Evolutionary conservation across 306 rosid genomes (phyloP), one percentile per base, ranked within the genome.

Genomic region (Dalbergia cultrata): DNA sequence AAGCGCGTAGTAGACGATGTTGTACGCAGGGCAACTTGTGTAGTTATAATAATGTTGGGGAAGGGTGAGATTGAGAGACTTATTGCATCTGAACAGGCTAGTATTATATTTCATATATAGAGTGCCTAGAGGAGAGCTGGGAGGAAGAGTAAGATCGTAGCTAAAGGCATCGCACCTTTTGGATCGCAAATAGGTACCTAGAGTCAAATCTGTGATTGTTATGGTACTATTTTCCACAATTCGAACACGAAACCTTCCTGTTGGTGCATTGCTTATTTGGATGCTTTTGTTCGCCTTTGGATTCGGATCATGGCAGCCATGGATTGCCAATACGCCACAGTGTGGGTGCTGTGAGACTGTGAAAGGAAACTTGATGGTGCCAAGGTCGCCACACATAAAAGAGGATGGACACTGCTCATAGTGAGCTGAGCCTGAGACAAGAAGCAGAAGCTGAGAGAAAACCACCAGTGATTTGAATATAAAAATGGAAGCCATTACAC

Each of bases 251-350:
- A 67, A 67, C 73, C n/a, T 6, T 57, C 13, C 33, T 35, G 83
- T 76, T 41, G 79, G 33, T 12, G 52, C 17, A 10, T 13, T 35
- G 26, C 5, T 70, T 19, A 75, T 16, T 68, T 68, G 74, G 61
- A 88, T 66, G 60, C 8, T 78, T 72, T 67, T 81, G 9, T 2
- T 0, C 7, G 45, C 37, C 5, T 0, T 0, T n/a, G 13, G 39
- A 65, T 47, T 2, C 0, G 6, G 26, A 8, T 22, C 1, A 5
- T 74, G 16, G 45, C 88, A 86, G 45, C 62, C 56, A 41, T 18
- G 7, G 39, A 84, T 76, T 0, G 75, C 18, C 18, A 70, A 56
- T 4, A 78, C 0, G 31, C 91, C 91, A 31, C 91, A 81, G 4
- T 76, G 72, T 16, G 11, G 72, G 53, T 8, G 3, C 50, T n/a